Base-by-base conservation (phyloP, 1,284 basidiomycete species). In the Mycena sp. region DNA sequence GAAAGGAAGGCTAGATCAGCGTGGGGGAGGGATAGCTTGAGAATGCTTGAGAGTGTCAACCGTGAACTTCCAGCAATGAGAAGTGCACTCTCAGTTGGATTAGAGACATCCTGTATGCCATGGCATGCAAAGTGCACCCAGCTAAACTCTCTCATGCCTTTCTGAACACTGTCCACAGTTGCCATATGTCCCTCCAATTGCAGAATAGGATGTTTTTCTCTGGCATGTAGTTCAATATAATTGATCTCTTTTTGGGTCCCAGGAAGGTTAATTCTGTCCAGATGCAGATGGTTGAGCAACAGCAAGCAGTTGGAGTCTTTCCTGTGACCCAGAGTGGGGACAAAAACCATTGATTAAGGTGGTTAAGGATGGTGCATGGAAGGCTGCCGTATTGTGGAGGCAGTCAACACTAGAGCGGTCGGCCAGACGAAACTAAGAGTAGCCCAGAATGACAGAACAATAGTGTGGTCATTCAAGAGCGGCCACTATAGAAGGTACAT, bases 41-140 rank as follows among this genome's bases (percentile, higher is more conserved):
- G 26, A 17, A 53, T 53, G 2, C 40, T 21, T 19, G 38, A 29
- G 7, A 53, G 37, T n/a, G 50, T 53, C 16, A 53, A 19, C 10
- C 17, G 23, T 1, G 50, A 53, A 11, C 50, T 41, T 19, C 37
- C 37, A 5, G 50, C 37, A 35, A 55, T 40, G 1, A 55, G 29
- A 5, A 55, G 53, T n/a, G 41, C 53, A 35, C 53, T 55, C 25
- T 55, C 29, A 4, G 32, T 55, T 2, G 53, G 53, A 28, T 35
- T 2, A n/a, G 41, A 30, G 2, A 16, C n/a, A 37, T 28, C 16
- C 41, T 55, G 53, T n/a, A 55, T 14, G 9, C 53, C 53, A 41
- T 55, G 53, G 17, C 53, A 55, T 35, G 53, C 53, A 19, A 44
- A 45, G 19, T 55, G 53, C 6, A 55, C 41, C 53, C 53, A 55